phyloP scores from a whole-genome alignment of 2,329 filamentous ascomycete genomes.

The Fusarium sororula region DNA sequence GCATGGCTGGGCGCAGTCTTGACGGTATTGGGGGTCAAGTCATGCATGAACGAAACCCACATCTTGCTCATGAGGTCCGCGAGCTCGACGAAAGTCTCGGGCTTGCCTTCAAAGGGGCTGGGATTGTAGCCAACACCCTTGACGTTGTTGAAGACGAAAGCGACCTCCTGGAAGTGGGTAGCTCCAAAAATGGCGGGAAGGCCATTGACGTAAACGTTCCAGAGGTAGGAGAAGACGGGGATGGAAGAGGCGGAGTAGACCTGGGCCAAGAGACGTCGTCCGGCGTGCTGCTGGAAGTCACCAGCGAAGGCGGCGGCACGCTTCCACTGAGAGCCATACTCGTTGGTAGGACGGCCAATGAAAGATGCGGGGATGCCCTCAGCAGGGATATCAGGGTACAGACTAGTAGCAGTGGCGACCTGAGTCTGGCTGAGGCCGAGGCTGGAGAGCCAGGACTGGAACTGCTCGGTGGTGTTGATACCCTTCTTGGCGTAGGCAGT shows the following conservation, averaged over 20 bases:
- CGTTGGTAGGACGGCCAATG: slow-evolving; percentile 41
- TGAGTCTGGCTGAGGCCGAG: slow-evolving; percentile 37
- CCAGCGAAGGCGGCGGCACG: slow-evolving; percentile 63
- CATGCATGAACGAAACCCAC: slow-evolving; percentile 58
- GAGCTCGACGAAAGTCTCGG: slow-evolving; percentile 49
- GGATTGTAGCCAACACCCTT: slow-evolving; percentile 51
- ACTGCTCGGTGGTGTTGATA: slow-evolving; percentile 64
- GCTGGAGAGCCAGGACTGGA: slow-evolving; percentile 45
- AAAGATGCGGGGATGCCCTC: slow-evolving; percentile 58
- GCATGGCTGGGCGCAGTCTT: neutral
- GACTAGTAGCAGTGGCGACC: slow-evolving; percentile 44
- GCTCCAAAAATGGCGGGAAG: slow-evolving; percentile 49
- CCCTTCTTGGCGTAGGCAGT: slow-evolving; percentile 62
- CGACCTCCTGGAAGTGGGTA: slow-evolving; percentile 41
- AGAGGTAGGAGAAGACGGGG: slow-evolving; percentile 60
- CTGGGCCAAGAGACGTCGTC: slow-evolving; percentile 62
- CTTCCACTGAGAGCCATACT: slow-evolving; percentile 60
- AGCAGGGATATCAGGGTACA: slow-evolving; percentile 61
- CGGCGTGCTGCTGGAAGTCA: slow-evolving; percentile 64
- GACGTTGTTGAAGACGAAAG: slow-evolving; percentile 52
- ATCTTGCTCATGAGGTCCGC: slow-evolving; percentile 59
- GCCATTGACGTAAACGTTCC: slow-evolving; percentile 59
- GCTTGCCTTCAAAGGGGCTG: slow-evolving; percentile 53
- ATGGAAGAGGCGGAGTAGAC: slow-evolving; percentile 58
- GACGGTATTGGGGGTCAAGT: slow-evolving; percentile 6